These are phyloP conservation scores for Erodium trifolium DNA, from an alignment of 441 rosid species.

Conservation along the genomic window DNA sequence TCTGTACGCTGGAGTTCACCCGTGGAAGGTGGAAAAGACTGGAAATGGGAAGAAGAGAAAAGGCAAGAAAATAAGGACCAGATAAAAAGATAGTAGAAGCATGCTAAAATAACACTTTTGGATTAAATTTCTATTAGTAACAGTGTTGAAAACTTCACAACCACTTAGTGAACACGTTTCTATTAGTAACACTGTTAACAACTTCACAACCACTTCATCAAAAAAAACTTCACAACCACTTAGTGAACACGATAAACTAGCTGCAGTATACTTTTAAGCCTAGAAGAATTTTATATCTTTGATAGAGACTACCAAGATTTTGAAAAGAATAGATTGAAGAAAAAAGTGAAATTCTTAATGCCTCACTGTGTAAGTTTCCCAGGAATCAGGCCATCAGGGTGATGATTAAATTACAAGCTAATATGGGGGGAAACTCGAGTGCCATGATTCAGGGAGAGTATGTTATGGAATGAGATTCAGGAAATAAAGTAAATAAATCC, in stretches of 20 bases:
- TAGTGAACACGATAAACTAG: neutral
- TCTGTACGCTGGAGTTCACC: conserved; percentile 95
- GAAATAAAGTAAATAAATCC: neutral
- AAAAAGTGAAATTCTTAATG: neutral
- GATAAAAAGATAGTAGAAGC: neutral
- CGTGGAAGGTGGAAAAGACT: conserved; percentile 77
- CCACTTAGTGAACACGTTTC: neutral
- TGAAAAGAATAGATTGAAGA: neutral
- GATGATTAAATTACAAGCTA: neutral
- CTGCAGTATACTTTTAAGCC: neutral
- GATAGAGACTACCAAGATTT: conserved; percentile 2
- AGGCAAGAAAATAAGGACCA: conserved; percentile 4
- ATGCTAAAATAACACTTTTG: neutral
- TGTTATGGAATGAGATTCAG: neutral
- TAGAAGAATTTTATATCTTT: neutral
- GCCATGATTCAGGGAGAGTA: neutral
- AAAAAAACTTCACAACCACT: conserved; percentile 1
- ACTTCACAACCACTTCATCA: too few species aligned
- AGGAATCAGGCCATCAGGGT: neutral
- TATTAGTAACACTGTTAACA: neutral
- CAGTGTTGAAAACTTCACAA: neutral
- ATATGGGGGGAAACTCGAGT: neutral
- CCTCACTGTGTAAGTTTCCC: neutral
- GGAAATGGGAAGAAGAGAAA: conserved; percentile 22
- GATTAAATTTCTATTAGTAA: neutral